Evolutionary conservation across 345 rosid genomes (phyloP), one percentile per base, ranked within the genome.

Genomic region (Microthlaspi erraticum): DNA sequence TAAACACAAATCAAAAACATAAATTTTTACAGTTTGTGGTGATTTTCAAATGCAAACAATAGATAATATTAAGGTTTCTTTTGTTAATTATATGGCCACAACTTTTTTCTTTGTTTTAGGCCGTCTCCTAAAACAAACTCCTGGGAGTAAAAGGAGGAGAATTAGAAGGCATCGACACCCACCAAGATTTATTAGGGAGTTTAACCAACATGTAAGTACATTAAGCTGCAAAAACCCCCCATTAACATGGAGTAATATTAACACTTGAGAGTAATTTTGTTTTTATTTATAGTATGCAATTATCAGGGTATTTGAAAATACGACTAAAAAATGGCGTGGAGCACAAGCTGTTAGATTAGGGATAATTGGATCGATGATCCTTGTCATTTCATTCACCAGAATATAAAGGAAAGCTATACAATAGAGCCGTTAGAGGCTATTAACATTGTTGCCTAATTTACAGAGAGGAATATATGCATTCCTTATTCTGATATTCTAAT

Each of bases 291-390:
- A 72, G 70, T 72, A 53, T 72, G 81, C 65, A 45, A 45, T 50
- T 80, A 37, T 72, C 36, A 63, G 31, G 18, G 54, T 41, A 72
- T 72, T 63, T 54, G 34, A 34, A 64, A 72, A 63, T 16, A 63
- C 76, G 39, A 72, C 70, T 3, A 64, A 45, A 6, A 63, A 8
- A 45, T 72, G 76, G 70, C 76, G 55, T 54, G 76, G 76, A 44
- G 76, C 76, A 55, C 70, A 53, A 54, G 70, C 70, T 20, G 23
- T 20, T 20, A 20, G 2, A 1, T 20, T 20, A 20, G 23, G 23
- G 1, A 20, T 20, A 20, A 20, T 20, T 20, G 23, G 23, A 20
- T 20, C 23, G 23, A 20, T 20, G 23, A 20, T 20, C 23, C 23
- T 20, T 20, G 23, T 20, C 23, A 20, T 20, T 20, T 20, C 23